A percentile compares a stretch with the other conserved stretches of the same genome.
Evolutionary conservation across 1,139 yeast species (phyloP).

Genomic region (Taphrina pruni): DNA sequence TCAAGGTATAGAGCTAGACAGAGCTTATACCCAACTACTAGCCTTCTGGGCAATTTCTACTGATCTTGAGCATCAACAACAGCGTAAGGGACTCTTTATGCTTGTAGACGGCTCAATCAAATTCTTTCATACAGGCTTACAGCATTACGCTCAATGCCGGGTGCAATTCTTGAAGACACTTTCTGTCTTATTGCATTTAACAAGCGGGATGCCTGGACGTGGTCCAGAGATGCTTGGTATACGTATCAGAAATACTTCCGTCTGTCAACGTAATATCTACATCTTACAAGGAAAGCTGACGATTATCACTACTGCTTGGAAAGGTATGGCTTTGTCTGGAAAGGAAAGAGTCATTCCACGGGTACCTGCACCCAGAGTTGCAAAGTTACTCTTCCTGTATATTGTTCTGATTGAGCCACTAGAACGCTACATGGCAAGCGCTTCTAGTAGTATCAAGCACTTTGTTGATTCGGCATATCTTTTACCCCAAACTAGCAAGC

Average conservation of each 20-base stretch:
- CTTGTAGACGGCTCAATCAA: not conserved
- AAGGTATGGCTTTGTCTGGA: not conserved
- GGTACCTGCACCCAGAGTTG: not conserved
- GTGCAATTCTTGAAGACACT: not conserved
- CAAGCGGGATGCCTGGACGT: conserved; percentile 9
- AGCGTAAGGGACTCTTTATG: not conserved
- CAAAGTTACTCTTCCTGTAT: not conserved
- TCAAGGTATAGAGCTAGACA: not conserved
- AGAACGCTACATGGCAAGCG: not conserved
- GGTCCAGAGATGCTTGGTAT: conserved; percentile 8
- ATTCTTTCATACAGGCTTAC: not conserved
- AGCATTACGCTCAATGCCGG: not conserved
- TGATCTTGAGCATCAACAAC: not conserved
- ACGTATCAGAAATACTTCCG: not conserved
- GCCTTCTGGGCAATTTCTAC: not conserved
- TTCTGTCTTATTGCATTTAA: not conserved
- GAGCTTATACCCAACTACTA: not conserved
- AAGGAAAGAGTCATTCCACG: conserved; percentile 1
- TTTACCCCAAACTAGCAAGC: not conserved
- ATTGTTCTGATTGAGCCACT: conserved; percentile 1
- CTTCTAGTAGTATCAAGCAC: not conserved
- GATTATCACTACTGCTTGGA: not conserved
- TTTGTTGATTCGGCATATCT: not conserved
- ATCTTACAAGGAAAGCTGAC: conserved; percentile 1
- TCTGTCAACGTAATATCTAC: not conserved